Conservation (phyloP, 208 protist species). For the Leishmania major region DNA sequence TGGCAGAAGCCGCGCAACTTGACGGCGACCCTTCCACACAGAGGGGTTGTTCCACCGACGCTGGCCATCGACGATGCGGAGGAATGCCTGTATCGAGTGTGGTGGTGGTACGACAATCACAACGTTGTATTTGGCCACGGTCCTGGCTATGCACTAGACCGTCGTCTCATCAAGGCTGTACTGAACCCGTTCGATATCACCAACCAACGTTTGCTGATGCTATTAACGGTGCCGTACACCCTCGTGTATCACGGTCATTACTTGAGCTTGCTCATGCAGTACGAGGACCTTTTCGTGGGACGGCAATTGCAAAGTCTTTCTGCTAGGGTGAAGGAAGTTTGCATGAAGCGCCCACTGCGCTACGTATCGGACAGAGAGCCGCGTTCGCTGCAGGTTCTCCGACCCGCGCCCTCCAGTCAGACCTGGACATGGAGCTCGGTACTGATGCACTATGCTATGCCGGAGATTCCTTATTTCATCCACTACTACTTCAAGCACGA, state of each 20-base stretch:
- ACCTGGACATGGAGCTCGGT: neutral
- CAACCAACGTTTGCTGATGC: neutral
- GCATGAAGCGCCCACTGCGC: neutral
- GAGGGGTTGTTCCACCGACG: neutral
- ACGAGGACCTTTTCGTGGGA: neutral
- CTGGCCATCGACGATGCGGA: neutral
- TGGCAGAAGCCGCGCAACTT: neutral
- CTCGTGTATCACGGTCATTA: too few species aligned
- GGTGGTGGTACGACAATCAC: neutral
- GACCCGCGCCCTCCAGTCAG: neutral
- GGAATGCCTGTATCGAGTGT: neutral
- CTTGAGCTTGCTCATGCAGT: neutral
- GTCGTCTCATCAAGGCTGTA: neutral
- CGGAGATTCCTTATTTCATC: neutral
- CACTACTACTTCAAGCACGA: conserved; percentile 1
- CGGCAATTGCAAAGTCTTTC: neutral
- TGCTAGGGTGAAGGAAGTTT: neutral
- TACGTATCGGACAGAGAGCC: neutral
- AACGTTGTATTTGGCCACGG: neutral
- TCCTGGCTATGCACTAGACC: neutral
- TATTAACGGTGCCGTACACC: neutral
- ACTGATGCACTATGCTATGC: neutral
- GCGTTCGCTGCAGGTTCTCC: neutral
- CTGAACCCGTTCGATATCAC: neutral
- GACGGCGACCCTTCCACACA: neutral